phyloP scores from a whole-genome alignment of 441 rosid genomes.

The Omphalea diandra region DNA sequence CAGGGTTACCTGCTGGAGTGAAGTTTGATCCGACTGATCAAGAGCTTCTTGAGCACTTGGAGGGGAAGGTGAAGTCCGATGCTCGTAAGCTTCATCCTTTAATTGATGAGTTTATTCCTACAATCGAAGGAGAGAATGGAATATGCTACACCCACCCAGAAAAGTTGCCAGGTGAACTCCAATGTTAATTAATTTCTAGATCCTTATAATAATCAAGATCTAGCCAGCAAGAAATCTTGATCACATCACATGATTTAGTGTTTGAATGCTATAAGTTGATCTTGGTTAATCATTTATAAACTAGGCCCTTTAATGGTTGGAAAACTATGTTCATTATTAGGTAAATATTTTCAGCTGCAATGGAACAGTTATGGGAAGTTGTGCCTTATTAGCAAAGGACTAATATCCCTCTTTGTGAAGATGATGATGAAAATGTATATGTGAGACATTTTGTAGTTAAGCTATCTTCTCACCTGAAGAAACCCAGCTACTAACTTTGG shows the following conservation, averaged over 20 bases:
- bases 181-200: neutral
- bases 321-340: too few relatives aligned
- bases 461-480: neutral
- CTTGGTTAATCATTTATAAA: too few relatives aligned
- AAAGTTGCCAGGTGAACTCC: conserved; percentile 69
- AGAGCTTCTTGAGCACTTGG: conserved; percentile 85
- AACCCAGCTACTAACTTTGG: conserved; percentile 12
- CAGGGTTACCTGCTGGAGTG: conserved; percentile 95
- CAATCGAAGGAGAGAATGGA: conserved; percentile 86
- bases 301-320: too few relatives aligned
- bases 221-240: neutral
- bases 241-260: neutral
- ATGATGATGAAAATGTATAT: neutral
- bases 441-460: neutral
- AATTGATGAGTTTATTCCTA: conserved; percentile 82
- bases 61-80: conserved; percentile 65
- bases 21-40: conserved; percentile 95
- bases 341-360: too few relatives aligned
- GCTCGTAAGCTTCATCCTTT: conserved; percentile 71
- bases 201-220: neutral
- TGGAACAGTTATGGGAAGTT: too few relatives aligned
- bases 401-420: too few relatives aligned
- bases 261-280: too few relatives aligned
- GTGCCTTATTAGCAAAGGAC: too few relatives aligned
- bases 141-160: conserved; percentile 97